Evolutionary conservation across 2,329 filamentous ascomycete species (phyloP).

Genomic region (Aspergillus japonicus): DNA sequence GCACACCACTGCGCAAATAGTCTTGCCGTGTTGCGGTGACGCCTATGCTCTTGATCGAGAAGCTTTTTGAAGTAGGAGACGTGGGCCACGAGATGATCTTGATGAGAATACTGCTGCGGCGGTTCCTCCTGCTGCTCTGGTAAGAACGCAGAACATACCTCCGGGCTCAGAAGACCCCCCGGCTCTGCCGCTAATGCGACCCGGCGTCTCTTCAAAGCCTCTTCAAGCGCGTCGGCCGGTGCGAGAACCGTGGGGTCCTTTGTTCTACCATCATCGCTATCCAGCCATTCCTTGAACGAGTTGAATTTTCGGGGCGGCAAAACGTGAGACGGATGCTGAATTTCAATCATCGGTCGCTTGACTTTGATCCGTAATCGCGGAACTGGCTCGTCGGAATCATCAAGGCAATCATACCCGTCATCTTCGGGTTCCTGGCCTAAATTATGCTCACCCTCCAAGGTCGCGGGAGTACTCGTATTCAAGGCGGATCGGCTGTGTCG

Average conservation of each 20-base stretch:
- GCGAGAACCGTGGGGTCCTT: conserved; percentile 50
- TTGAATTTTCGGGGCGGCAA: conserved; percentile 46
- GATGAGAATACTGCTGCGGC: conserved; percentile 76
- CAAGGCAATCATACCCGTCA: conserved; percentile 19
- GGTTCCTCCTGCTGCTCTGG: conserved; percentile 74
- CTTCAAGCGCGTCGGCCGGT: conserved; percentile 61
- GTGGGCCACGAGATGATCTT: conserved; percentile 80
- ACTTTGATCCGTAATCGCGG: conserved; percentile 49
- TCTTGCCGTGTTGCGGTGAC: conserved; percentile 75
- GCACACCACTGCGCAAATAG: conserved; percentile 62
- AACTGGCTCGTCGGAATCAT: conserved; percentile 24
- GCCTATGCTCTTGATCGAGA: conserved; percentile 73
- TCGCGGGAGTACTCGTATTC: background rate
- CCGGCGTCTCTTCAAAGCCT: conserved; percentile 67
- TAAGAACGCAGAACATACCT: conserved; percentile 68
- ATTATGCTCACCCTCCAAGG: background rate
- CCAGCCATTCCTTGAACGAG: conserved; percentile 66
- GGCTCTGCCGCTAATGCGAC: conserved; percentile 71
- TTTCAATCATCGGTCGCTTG: conserved; percentile 50
- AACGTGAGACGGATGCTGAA: conserved; percentile 54
- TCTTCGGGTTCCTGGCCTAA: conserved; percentile 13
- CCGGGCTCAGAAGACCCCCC: conserved; percentile 71
- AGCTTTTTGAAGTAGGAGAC: conserved; percentile 77
- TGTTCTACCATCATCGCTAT: conserved; percentile 48
- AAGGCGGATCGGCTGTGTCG: conserved; percentile 30